phyloP scores from a whole-genome alignment of 2,329 filamentous ascomycete genomes.

The Alternaria ethzedia region DNA sequence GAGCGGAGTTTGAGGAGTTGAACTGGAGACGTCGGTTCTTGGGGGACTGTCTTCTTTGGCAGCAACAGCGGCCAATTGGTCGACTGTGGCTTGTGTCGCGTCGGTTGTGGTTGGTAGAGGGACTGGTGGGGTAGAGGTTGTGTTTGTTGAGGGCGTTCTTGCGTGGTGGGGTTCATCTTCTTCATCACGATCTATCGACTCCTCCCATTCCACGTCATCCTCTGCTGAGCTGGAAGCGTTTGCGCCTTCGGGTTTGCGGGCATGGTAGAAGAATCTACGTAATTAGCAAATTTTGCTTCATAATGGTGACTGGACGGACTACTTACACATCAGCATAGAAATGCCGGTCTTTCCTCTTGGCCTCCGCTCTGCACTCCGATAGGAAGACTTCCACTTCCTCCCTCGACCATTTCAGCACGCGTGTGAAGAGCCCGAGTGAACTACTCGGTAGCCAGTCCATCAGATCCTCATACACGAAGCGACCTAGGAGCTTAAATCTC shows the following conservation, averaged over 20 bases:
- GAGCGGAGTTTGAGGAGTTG: neutral
- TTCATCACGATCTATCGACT: slow-evolving; percentile 32
- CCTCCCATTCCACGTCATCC: slow-evolving; percentile 29
- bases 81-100: neutral
- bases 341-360: slow-evolving; percentile 32
- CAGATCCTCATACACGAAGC: slow-evolving; percentile 34
- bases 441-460: slow-evolving; percentile 36
- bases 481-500: slow-evolving; percentile 36
- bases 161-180: slow-evolving; percentile 6
- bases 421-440: slow-evolving; percentile 35
- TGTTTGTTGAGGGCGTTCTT: neutral
- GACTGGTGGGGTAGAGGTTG: neutral
- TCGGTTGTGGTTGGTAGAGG: neutral
- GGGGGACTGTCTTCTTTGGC: neutral
- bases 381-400: slow-evolving; percentile 40
- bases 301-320: too few relatives aligned
- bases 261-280: slow-evolving; percentile 33
- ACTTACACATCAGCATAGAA: slow-evolving; percentile 38
- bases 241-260: slow-evolving; percentile 25
- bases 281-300: neutral
- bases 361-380: slow-evolving; percentile 32
- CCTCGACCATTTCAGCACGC: slow-evolving; percentile 35
- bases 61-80: neutral
- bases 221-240: neutral
- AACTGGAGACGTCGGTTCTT: neutral